Evolutionary conservation across 2,329 filamentous ascomycete species (phyloP).

Genomic region (Talaromyces sp.): DNA sequence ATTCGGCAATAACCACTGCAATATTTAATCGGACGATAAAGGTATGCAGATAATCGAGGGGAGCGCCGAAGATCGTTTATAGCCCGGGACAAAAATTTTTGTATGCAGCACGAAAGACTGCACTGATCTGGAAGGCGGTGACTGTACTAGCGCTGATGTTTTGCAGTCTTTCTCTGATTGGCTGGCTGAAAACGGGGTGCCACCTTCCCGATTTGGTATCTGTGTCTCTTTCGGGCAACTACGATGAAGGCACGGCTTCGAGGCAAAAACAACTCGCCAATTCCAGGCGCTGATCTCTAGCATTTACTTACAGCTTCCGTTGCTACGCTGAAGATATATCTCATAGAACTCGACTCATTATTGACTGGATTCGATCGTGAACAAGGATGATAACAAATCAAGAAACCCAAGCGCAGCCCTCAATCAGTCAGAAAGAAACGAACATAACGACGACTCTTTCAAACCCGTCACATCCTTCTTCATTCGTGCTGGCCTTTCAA

Average conservation of each 20-base stretch:
- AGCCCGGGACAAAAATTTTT: background rate
- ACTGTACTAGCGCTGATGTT: background rate
- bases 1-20: background rate
- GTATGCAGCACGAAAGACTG: background rate
- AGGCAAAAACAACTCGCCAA: background rate
- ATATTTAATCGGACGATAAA: background rate
- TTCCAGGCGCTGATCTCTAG: background rate
- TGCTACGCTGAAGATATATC: background rate
- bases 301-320: background rate
- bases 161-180: background rate
- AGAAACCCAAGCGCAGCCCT: background rate
- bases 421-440: background rate
- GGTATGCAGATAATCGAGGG: background rate
- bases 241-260: background rate
- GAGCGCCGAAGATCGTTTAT: background rate
- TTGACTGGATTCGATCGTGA: background rate
- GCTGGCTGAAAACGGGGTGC: background rate
- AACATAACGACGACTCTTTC: background rate
- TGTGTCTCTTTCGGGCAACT: conserved; percentile 4
- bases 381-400: background rate
- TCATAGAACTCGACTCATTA: background rate
- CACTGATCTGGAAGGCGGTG: conserved; percentile 17
- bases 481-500: background rate
- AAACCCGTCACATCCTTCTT: background rate
- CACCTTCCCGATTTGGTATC: conserved; percentile 1